Base-by-base conservation (phyloP, 2,329 filamentous ascomycete genomes). In the Alternaria burnsii region DNA sequence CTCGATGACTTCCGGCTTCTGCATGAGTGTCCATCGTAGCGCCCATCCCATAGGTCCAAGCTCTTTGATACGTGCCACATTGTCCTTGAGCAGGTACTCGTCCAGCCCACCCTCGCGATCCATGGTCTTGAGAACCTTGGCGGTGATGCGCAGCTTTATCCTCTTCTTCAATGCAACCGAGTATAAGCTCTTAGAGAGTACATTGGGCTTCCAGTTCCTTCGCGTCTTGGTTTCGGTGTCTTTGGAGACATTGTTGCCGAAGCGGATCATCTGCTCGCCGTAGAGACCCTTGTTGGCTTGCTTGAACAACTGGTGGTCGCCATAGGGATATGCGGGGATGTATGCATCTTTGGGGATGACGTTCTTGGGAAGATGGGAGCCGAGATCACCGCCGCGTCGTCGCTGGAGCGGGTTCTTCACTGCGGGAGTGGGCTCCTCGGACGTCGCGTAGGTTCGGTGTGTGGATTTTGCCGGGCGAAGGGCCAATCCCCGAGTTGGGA, bases 31-130 rank as follows among this genome's bases (percentile, higher is more conserved):
- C 91, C 93, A 97, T 66, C 95, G 85, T 73, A 99, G 82, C 70
- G 89, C 88, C 95, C 95, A 99, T 7, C 95, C 95, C 67, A 90
- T 90, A 53, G 94, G 88, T 5, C 95, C 95, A 58, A 99, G 83
- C 79, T 97, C 92, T 82, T 89, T 91, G 74, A 98, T 85, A 65
- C 95, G 87, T 41, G 84, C 86, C 16, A 90, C 83, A 81, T 93
- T 95, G 76, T 88, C 86, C 68, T 93, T 93, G 42, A 97, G 84
- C 46, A 99, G 83, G 81, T 99, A 99, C 73, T 93, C 89, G 79
- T 99, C 95, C 66, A 99, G 84, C 8, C 95, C 93, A 61, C 94
- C 94, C 63, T 90, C 88, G 76, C 93, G 94, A 76, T 92, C 89
- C 74, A 98, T 91, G 36, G 79, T 83, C 63, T 81, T 76, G 60